Base-by-base conservation (phyloP, 1,139 yeast species). In the Tardiomyces depauwii region DNA sequence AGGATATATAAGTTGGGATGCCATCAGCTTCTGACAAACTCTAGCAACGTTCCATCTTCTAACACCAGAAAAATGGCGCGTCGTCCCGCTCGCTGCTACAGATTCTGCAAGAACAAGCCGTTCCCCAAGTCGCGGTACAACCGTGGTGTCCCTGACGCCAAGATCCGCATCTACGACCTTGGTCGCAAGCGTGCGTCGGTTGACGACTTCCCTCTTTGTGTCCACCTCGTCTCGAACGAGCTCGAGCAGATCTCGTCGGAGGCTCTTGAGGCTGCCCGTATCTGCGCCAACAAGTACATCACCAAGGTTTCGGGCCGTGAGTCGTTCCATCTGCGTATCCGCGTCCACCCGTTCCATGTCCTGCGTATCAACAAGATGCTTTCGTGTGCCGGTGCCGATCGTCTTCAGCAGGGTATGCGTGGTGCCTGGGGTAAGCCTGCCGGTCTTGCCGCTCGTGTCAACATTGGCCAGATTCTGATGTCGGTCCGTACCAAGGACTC, bases 391-490 rank as follows among this genome's bases (percentile, higher is more conserved):
- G 98, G 98, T 85, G 98, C 98, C 72, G 98, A 91, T 89, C 87
- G 98, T 85, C 82, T 91, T 77, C 98, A 91, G 80, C 97, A 93
- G 80, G 98, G 98, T 87, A 91, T 91, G 98, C 89, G 98, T 86
- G 95, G 95, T 82, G 98, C 98, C 71, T 91, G 97, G 97, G 98
- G 98, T 86, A 91, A 91, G 80, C 98, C 98, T 68, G 96, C 89
- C 68, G 98, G 98, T 80, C 82, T 89, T 70, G 98, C 97, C 66
- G 98, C 98, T 68, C 89, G 98, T 77, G 98, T 91, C 71, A 78
- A 78, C 77, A 91, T 91, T 74, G 98, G 98, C 70, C 98, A 91
- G 80, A 82, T 91, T 72, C 82, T 91, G 72, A 82, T 91, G 78
- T 91, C 98, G 63, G 89, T 88, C 72, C 89, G 98, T 81, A 86